Evolutionary conservation across 805 yeast species (phyloP), one percentile per base, ranked within the genome.

Genomic region (Metschnikowia peoriensis): DNA sequence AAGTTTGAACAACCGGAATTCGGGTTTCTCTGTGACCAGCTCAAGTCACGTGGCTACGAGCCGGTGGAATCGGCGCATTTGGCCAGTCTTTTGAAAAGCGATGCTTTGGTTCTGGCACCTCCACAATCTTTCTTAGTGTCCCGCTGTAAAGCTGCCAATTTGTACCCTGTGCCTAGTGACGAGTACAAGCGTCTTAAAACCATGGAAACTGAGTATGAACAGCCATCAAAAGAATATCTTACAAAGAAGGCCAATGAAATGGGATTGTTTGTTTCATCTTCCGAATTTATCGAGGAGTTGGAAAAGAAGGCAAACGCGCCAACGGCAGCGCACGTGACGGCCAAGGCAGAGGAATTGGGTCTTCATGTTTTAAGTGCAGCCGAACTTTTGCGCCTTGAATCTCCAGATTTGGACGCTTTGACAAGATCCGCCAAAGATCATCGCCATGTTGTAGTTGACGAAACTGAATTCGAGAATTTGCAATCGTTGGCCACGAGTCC

Each of bases 231-330:
- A 51, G 65, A 60, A 1, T 72, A 71, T 50, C 55, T 72, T 16
- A 67, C 71, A 1, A 44, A 58, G 6, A 72, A 69, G 53, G 76
- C 78, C 12, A 69, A 70, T 53, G 65, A 67, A 16, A 50, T 69
- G 39, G 76, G 76, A 1, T 58, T 68, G 27, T 66, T 66, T 17
- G 60, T 72, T 2, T 58, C 73, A 0, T 55, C 75, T 1, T 50
- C 69, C 1, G 56, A 60, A 16, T 61, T 63, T 17, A 66, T 70
- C 46, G 76, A 72, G 17, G 66, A 69, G 32, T 55, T 74, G 39
- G 64, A 60, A 4, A 56, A 57, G n/a, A 50, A 46, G 16, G 61
- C 63, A 0, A 28, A 53, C 34, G 32, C 40, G 1, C 61, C 61
- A 2, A 40, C 44, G 12, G 22, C 41, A 2, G 49, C 37, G 1